phyloP scores from a whole-genome alignment of 2,329 filamentous ascomycete genomes.

The Sporothrix inflata region DNA sequence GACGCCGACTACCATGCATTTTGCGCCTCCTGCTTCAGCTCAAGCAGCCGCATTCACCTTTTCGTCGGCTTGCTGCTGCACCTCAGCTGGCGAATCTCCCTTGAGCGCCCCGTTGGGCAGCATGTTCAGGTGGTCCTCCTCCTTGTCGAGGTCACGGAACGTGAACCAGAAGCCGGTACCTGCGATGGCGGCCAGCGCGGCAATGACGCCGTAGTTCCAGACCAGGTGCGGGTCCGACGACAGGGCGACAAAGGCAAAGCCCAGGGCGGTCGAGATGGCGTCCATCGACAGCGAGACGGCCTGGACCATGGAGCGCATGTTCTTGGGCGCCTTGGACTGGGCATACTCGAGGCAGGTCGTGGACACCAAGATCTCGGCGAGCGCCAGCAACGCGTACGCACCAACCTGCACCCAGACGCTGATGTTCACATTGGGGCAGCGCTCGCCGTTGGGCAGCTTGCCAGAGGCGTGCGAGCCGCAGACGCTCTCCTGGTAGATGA shows the following conservation, averaged over 20 bases:
- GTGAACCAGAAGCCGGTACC: constrained; percentile 69
- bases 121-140: constrained; percentile 73
- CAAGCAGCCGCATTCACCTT: background rate
- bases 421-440: constrained; percentile 61
- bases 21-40: background rate
- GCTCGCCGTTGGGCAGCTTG: constrained; percentile 42
- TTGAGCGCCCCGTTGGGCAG: constrained; percentile 39
- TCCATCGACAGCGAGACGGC: constrained; percentile 72
- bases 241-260: constrained; percentile 67
- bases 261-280: constrained; percentile 69
- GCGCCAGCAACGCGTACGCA: constrained; percentile 55
- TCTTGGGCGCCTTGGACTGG: constrained; percentile 75
- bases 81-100: background rate
- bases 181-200: constrained; percentile 64
- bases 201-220: constrained; percentile 71
- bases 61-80: background rate
- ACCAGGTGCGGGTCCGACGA: constrained; percentile 67
- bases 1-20: background rate
- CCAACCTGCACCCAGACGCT: constrained; percentile 65
- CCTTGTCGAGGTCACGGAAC: constrained; percentile 65
- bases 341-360: constrained; percentile 74
- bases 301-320: constrained; percentile 79
- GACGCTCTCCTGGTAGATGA: constrained; percentile 65
- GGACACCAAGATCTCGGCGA: constrained; percentile 59
- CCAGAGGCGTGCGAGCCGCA: constrained; percentile 59